phyloP scores from a whole-genome alignment of 108 stramenopile genomes.

The Asterionellopsis glacialis region DNA sequence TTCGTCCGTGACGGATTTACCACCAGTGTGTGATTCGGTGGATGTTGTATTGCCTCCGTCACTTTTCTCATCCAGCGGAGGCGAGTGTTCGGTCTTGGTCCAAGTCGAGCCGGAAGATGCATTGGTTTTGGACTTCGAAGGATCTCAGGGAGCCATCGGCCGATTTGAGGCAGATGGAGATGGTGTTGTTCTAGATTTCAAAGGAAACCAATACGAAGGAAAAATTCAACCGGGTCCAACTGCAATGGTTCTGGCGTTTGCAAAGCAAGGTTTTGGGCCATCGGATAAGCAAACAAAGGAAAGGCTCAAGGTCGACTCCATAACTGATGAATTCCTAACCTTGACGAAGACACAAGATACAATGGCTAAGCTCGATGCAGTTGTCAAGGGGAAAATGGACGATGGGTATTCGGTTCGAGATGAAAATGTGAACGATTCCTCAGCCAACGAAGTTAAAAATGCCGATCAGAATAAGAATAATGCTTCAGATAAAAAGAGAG shows the following conservation, averaged over 20 bases:
- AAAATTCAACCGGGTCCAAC: conserved; percentile 73
- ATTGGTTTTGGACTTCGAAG: conserved; percentile 55
- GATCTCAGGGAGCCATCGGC: conserved; percentile 72
- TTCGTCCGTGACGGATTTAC: background rate
- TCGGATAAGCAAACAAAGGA: background rate
- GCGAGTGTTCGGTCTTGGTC: conserved; percentile 61
- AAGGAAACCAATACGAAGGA: conserved; percentile 72
- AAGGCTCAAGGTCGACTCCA: conserved; percentile 50
- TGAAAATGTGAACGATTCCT: conserved; percentile 35
- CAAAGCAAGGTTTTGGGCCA: conserved; percentile 24
- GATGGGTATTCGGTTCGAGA: conserved; percentile 42
- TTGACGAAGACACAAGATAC: conserved; percentile 47
- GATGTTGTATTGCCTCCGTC: conserved; percentile 27
- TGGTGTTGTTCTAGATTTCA: conserved; percentile 64
- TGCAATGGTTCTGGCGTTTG: conserved; percentile 47
- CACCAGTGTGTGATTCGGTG: conserved; percentile 17
- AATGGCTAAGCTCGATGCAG: conserved; percentile 68
- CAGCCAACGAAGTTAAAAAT: background rate
- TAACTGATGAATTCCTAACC: conserved; percentile 75
- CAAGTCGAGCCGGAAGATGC: conserved; percentile 62
- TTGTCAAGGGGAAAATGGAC: conserved; percentile 53
- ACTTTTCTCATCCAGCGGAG: conserved; percentile 6
- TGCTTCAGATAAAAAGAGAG: background rate
- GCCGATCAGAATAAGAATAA: conserved; percentile 4
- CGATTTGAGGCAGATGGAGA: conserved; percentile 60